Base-by-base conservation (phyloP, 2,329 filamentous ascomycete genomes). In the Endocalyx cinctus region DNA sequence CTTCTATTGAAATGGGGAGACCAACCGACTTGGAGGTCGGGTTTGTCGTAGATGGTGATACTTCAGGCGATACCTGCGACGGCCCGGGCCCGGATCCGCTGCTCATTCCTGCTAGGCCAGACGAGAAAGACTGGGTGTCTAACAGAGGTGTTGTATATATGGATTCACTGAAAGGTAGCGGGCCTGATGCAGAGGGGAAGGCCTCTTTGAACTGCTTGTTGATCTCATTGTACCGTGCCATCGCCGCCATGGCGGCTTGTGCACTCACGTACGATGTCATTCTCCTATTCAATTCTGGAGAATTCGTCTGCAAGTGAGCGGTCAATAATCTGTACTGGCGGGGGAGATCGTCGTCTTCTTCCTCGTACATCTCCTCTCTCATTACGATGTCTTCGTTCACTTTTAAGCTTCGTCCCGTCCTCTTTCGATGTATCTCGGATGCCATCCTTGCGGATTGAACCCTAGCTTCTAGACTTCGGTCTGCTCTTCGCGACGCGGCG, bases 311-410 rank as follows among this genome's bases (percentile, higher is more conserved):
- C 38, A 84, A 63, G 47, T 81, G 73, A 4, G 76, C 69, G 11
- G 76, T 77, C 19, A 87, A 63, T 11, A 77, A 66, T 37, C 78
- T 71, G 52, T 80, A 84, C 34, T 79, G 77, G 39, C 77, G 71
- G 1, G 82, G 79, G 16, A 86, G 56, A 36, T 89, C 84, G 47
- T 94, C 86, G 33, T 94, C 88, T 52, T 94, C 86, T 59, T 95
- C 89, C 52, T 95, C 88, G 55, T 96, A 96, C 87, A 95, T 94
- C 57, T 94, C 87, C 57, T 95, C 89, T 42, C 87, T 88, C 47
- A 84, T 69, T 10, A 95, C 88, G 61, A 92, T 88, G 51, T 92
- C 77, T 58, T 89, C 84, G 17, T 83, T 88, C 37, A 96, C 84
- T 47, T 81, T 80, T 39, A 96, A 72, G 3, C 75, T 79, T 47